Conservation (phyloP, 2,329 filamentous ascomycete genomes). For the Coniochaeta sp. region DNA sequence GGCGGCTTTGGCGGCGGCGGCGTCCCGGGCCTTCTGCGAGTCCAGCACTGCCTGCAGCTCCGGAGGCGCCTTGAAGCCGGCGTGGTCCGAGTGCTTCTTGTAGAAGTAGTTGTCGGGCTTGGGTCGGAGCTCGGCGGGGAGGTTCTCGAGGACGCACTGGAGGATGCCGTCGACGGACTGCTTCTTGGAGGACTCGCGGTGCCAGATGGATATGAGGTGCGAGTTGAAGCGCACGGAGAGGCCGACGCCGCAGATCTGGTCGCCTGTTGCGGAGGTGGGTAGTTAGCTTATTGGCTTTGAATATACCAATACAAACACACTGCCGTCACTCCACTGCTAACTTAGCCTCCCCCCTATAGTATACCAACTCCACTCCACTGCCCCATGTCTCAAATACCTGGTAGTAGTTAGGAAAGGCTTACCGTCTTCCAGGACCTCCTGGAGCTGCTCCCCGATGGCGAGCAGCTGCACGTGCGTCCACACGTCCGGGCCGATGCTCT, state of each 20-base stretch:
- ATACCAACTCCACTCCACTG: not conserved
- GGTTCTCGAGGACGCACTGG: constrained; percentile 62
- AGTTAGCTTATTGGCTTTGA: constrained; percentile 2
- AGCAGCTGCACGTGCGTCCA: constrained; percentile 79
- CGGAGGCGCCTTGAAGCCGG: constrained; percentile 64
- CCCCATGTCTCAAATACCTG: not conserved
- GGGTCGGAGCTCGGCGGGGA: constrained; percentile 67
- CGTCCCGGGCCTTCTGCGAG: constrained; percentile 45
- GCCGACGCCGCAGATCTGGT: constrained; percentile 85
- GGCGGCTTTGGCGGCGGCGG: constrained; percentile 14
- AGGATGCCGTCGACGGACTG: constrained; percentile 71
- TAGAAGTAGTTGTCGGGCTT: constrained; percentile 71
- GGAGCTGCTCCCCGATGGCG: constrained; percentile 75
- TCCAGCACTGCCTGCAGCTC: constrained; percentile 51
- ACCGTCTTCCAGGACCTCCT: constrained; percentile 66
- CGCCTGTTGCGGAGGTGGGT: constrained; percentile 39
- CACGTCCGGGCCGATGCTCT: constrained; percentile 63
- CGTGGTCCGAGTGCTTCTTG: constrained; percentile 84
- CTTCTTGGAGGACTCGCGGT: constrained; percentile 76
- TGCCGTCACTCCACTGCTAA: too few relatives aligned
- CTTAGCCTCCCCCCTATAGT: not conserved
- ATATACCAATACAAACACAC: too few relatives aligned
- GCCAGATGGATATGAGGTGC: constrained; percentile 87
- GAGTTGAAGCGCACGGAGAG: constrained; percentile 85
- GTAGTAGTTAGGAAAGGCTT: constrained; percentile 19